These are phyloP conservation scores for Ophiostoma quercus DNA, from an alignment of 2,329 filamentous ascomycete species.

Conservation along the genomic window DNA sequence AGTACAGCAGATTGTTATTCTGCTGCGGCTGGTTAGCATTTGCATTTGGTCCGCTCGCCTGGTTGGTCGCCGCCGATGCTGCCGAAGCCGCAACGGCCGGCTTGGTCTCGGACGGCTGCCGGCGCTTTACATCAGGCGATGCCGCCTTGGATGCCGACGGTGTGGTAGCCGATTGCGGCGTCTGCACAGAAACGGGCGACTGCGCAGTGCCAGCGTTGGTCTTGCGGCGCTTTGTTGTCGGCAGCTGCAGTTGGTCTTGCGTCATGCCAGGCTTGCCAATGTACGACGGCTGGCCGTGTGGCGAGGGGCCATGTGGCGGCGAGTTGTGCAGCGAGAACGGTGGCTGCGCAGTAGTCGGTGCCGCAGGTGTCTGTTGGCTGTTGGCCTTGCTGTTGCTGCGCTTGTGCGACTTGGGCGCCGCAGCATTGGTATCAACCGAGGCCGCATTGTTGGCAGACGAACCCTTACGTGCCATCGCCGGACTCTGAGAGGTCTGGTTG, in stretches of 20 bases:
- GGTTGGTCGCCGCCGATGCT: slow-evolving; percentile 10
- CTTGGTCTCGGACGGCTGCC: slow-evolving; percentile 31
- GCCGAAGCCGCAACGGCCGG: slow-evolving; percentile 12
- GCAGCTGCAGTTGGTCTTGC: slow-evolving; percentile 50
- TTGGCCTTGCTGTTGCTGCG: slow-evolving; percentile 43
- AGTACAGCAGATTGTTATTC: slow-evolving; percentile 44
- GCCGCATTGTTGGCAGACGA: slow-evolving; percentile 29
- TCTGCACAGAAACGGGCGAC: slow-evolving; percentile 36
- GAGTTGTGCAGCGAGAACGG: slow-evolving; percentile 47
- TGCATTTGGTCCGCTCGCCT: slow-evolving; percentile 28
- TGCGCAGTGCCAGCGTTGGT: slow-evolving; percentile 37
- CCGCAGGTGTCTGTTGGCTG: slow-evolving; percentile 47
- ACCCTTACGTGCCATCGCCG: slow-evolving; percentile 42
- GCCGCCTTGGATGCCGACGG: slow-evolving; percentile 35
- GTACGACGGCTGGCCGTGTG: slow-evolving; percentile 55
- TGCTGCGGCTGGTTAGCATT: slow-evolving; percentile 23
- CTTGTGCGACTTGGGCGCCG: slow-evolving; percentile 39
- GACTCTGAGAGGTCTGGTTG: slow-evolving; percentile 16
- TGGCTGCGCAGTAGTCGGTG: slow-evolving; percentile 53
- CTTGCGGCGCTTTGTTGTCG: slow-evolving; percentile 52
- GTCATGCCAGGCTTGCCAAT: slow-evolving; percentile 49
- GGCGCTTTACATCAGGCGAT: slow-evolving; percentile 44
- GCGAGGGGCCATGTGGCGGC: slow-evolving; percentile 43
- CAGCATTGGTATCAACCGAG: neutral
- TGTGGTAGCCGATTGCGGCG: slow-evolving; percentile 32